Percentiles rank a stretch among this genome's conserved stretches.
Conservation (phyloP, 2,329 filamentous ascomycete genomes). For the Aspergillus udagawae region DNA sequence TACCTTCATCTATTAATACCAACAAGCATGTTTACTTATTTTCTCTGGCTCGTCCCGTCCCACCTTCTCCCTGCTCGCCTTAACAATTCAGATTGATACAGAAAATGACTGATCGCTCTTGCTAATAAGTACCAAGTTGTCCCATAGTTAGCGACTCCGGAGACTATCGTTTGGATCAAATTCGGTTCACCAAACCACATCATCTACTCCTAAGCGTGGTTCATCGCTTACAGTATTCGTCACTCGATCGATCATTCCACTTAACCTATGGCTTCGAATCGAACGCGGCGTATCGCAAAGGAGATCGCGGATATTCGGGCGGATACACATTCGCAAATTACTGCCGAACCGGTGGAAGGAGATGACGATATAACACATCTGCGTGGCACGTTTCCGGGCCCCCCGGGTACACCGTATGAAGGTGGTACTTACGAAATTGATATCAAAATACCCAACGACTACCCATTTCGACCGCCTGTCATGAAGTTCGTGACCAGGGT, state of each 20-base stretch:
- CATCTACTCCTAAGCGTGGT: neutral
- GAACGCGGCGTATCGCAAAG: slow-evolving; percentile 52
- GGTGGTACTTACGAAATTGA: slow-evolving; percentile 79
- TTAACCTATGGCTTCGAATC: slow-evolving; percentile 52
- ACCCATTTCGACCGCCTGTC: slow-evolving; percentile 85
- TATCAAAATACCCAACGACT: slow-evolving; percentile 80
- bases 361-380: slow-evolving; percentile 75
- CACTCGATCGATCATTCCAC: neutral
- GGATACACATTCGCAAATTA: slow-evolving; percentile 74
- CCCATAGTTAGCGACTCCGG: neutral
- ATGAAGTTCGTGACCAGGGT: slow-evolving; percentile 93
- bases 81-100: neutral
- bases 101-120: neutral
- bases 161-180: neutral
- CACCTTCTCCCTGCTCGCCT: neutral
- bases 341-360: slow-evolving; percentile 59
- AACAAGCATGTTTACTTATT: neutral
- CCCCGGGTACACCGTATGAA: slow-evolving; percentile 89
- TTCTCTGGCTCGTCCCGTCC: neutral
- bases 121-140: neutral
- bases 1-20: neutral
- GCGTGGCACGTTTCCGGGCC: slow-evolving; percentile 76
- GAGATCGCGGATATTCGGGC: slow-evolving; percentile 47
- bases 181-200: neutral
- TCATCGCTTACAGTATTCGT: neutral